Conservation (phyloP, 352 stramenopile genomes). For the Pythium brassicae region DNA sequence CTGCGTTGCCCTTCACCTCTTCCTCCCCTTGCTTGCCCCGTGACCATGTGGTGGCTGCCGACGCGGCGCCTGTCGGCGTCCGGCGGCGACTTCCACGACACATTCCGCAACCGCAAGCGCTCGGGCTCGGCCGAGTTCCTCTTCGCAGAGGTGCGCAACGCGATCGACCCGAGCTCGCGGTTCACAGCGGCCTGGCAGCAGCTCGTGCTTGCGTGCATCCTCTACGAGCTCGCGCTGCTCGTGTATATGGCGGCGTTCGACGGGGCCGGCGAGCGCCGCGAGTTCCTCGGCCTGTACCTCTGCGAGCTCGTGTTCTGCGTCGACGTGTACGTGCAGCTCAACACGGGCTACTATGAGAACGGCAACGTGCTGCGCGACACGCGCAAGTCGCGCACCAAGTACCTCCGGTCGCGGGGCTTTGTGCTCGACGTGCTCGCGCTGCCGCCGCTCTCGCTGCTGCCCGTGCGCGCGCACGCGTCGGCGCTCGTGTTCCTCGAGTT, state of each 20-base stretch:
- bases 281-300: slow-evolving; percentile 39
- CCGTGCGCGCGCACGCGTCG: slow-evolving; percentile 2
- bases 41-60: not conserved
- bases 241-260: slow-evolving; percentile 44
- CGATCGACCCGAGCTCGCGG: slow-evolving; percentile 52
- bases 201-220: slow-evolving; percentile 42
- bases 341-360: slow-evolving; percentile 72
- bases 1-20: not conserved
- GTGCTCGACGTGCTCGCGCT: slow-evolving; percentile 45
- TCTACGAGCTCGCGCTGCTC: slow-evolving; percentile 46
- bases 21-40: not conserved
- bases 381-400: slow-evolving; percentile 52
- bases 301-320: slow-evolving; percentile 55
- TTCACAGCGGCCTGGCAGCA: slow-evolving; percentile 52
- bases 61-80: slow-evolving; percentile 12
- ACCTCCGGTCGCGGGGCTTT: slow-evolving; percentile 50
- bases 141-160: slow-evolving; percentile 44
- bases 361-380: slow-evolving; percentile 63
- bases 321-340: slow-evolving; percentile 69
- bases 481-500: slow-evolving; percentile 34
- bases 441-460: slow-evolving; percentile 41
- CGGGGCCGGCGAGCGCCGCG: slow-evolving; percentile 7
- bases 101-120: slow-evolving; percentile 31
- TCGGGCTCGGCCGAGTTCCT: slow-evolving; percentile 44
- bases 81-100: slow-evolving; percentile 27